Percentiles rank a stretch among this genome's conserved stretches.
Evolutionary conservation across 352 stramenopile genomes (phyloP).

Genomic region (Phytophthora cryptogea): DNA sequence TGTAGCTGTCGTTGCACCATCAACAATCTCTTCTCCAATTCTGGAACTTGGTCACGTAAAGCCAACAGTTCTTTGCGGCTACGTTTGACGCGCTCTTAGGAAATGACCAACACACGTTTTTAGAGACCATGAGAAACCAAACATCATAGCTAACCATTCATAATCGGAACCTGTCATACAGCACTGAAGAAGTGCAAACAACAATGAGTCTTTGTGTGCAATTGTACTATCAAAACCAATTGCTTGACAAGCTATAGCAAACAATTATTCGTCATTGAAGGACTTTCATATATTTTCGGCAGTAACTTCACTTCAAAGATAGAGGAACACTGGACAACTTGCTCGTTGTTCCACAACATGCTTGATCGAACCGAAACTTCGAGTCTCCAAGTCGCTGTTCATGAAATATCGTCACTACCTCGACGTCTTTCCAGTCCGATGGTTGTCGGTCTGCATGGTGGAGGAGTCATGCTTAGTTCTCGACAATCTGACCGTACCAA

Average conservation of each 20-base stretch:
- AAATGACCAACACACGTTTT: neutral
- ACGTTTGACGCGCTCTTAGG: neutral
- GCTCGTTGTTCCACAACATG: neutral
- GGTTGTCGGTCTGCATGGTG: constrained; percentile 10
- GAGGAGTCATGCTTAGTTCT: constrained; percentile 14
- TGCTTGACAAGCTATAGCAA: too few species aligned
- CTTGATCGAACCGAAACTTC: neutral
- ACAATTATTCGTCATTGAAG: too few species aligned
- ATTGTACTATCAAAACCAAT: too few species aligned
- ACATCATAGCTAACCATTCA: neutral
- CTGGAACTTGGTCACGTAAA: constrained; percentile 18
- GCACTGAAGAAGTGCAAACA: too few species aligned
- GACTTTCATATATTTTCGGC: too few species aligned
- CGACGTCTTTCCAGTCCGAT: constrained; percentile 11
- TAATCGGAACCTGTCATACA: neutral
- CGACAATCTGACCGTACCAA: neutral
- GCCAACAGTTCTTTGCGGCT: constrained; percentile 21
- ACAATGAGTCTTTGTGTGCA: too few species aligned
- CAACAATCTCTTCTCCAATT: constrained; percentile 20
- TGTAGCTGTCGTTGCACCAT: constrained; percentile 9
- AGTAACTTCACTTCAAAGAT: too few species aligned
- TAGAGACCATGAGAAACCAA: neutral
- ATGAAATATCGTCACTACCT: neutral
- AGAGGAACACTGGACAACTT: too few species aligned
- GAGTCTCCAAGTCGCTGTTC: neutral